Conservation (phyloP, 2,329 filamentous ascomycete genomes). For the Xylaria sp. region DNA sequence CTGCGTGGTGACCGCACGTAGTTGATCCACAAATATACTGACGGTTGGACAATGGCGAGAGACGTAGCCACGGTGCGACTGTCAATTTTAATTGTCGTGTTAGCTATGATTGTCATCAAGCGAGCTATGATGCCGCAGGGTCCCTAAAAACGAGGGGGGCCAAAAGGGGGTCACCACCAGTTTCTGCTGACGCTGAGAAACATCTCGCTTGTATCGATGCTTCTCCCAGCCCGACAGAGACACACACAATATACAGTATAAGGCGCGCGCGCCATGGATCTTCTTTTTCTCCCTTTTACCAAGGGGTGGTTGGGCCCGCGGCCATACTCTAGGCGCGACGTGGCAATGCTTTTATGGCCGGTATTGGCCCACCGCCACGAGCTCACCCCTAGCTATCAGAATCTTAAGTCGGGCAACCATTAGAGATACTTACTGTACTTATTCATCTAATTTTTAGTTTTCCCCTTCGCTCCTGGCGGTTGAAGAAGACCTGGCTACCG, state of each 20-base stretch:
- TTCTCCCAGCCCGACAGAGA: slow-evolving; percentile 38
- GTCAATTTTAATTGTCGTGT: slow-evolving; percentile 21
- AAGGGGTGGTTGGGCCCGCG: slow-evolving; percentile 44
- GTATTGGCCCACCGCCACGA: slow-evolving; percentile 48
- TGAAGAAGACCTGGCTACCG: slow-evolving; percentile 33
- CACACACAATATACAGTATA: slow-evolving; percentile 41
- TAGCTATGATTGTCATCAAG: not conserved
- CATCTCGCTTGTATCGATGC: slow-evolving; percentile 38
- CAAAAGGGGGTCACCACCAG: slow-evolving; percentile 36
- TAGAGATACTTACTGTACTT: slow-evolving; percentile 21
- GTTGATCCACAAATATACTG: slow-evolving; percentile 42
- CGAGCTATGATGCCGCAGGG: slow-evolving; percentile 15
- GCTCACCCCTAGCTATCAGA: slow-evolving; percentile 43
- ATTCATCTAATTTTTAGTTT: slow-evolving; percentile 22
- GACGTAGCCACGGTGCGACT: slow-evolving; percentile 29
- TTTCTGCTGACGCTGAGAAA: slow-evolving; percentile 41
- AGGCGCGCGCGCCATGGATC: slow-evolving; percentile 45
- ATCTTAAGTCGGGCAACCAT: slow-evolving; percentile 31
- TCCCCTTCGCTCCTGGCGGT: slow-evolving; percentile 36
- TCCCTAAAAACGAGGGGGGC: slow-evolving; percentile 18
- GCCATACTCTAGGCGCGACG: slow-evolving; percentile 40
- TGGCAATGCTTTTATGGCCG: slow-evolving; percentile 49
- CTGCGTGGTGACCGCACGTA: slow-evolving; percentile 40
- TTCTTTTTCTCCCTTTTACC: slow-evolving; percentile 44
- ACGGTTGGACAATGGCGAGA: slow-evolving; percentile 39